Base-by-base conservation (phyloP, 129 eudicot species). In the Saussurea involucrata region DNA sequence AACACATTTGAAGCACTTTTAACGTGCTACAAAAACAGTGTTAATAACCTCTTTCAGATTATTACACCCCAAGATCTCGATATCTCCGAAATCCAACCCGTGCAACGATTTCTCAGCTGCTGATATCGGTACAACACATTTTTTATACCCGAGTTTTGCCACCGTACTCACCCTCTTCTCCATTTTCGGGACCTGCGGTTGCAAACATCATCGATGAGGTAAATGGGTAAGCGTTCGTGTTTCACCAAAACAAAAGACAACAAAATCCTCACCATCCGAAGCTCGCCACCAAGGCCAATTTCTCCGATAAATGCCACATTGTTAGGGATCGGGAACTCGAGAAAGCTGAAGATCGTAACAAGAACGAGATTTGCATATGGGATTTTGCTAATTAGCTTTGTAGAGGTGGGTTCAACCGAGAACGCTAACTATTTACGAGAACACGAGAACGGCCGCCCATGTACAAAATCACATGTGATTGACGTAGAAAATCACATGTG, bases 291-390 rank as follows among this genome's bases (percentile, higher is more conserved):
- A 61, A 95, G 97, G 77, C 95, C 99, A 34, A 95, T 66, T 88
- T 95, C 99, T 78, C 96, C 99, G 74, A 95, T 87, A 74, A 95
- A 95, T 79, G 97, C 99, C 33, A 88, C 85, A 65, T 87, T 80
- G 40, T 55, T 80, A 4, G 97, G 97, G 75, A 95, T 81, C 20
- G 99, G 96, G 67, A 83, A 86, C 76, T 90, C 99, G 80, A 95
- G 87, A 79, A 89, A 95, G 83, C 99, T 95, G 92, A 63, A 74
- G 24, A 75, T 20, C 63, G 73, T 69, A 69, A 71, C 75, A 73
- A 55, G 7, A 49, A 72, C 28, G 1, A 24, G 55, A 12, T 28
- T 36, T 66, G 8, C 15, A 63, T 18, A 20, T 31, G 32, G 17
- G 11, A 13, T 71, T 33, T 61, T 28, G 37, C 58, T 20, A 42